Evolutionary conservation across 306 rosid species (phyloP), one percentile per base, ranked within the genome.

Genomic region (Begonia fuchsioides): DNA sequence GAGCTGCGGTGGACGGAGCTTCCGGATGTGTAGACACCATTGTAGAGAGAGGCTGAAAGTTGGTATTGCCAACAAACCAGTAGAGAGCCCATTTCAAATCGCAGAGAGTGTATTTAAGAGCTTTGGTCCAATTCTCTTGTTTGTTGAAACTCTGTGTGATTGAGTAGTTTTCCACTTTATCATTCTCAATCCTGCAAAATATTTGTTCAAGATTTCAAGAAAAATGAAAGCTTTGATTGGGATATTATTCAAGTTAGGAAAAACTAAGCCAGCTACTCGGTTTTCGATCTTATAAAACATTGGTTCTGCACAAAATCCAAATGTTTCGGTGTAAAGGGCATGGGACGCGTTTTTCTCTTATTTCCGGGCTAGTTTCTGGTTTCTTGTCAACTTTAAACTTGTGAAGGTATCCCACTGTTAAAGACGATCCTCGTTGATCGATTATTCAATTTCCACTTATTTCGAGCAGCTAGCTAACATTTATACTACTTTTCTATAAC

Each of bases 81-180:
- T 72, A 90, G 17, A 90, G 98, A 53, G 87, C 92, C 98, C 98
- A 90, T 59, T 90, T 90, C 80, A 90, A 73, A 74, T 90, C 64
- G 82, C 95, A 81, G 17, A 90, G 98, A 8, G 98, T 90, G 65
- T 84, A 90, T 60, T 90, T 85, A 50, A 90, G 94, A 67, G 98
- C 95, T 69, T 85, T 90, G 0, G 98, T 90, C 95, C 95, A 90
- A 67, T 73, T 84, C 72, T 90, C 98, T 62, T 69, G 98, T 76
- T 90, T 90, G 52, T 78, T 85, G 80, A 90, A 85, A 80, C 95
- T 90, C 53, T 90, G 98, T 9, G 94, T 84, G 66, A 90, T 90
- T 64, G 94, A 81, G 57, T 79, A 77, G 69, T 59, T 85, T 72
- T 86, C 98, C 43, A 90, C 98, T 64, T 73, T 90, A 69, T 90